Conservation (phyloP, 208 protist species). For the Acanthamoeba rhysodes region DNA sequence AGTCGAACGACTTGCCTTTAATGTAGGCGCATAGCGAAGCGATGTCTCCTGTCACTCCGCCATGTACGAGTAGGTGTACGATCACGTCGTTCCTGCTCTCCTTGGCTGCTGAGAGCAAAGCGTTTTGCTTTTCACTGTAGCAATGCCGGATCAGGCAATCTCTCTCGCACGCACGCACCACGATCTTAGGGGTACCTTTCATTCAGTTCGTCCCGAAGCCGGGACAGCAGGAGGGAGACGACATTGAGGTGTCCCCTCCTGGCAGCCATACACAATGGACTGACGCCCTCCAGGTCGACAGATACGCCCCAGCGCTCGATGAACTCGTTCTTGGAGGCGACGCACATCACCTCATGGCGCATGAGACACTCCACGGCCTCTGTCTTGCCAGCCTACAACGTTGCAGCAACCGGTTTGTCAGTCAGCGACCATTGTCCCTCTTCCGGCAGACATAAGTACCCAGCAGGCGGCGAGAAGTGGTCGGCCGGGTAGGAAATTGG, state of each 20-base stretch:
- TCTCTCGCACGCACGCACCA: not conserved
- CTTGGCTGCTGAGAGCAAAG: not conserved
- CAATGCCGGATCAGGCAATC: not conserved
- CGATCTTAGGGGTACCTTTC: not conserved
- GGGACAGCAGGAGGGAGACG: not conserved
- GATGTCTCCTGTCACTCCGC: not conserved
- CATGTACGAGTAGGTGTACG: not conserved
- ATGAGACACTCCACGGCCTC: not conserved
- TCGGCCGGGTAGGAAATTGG: not conserved
- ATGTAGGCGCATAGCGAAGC: not conserved
- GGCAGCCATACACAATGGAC: not conserved
- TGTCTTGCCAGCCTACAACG: not conserved
- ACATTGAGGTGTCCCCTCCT: not conserved
- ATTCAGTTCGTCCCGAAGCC: not conserved
- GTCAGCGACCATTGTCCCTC: no score
- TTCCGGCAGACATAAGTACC: not conserved
- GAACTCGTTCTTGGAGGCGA: slow-evolving; percentile 27
- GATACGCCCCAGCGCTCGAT: not conserved
- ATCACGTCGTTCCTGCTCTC: not conserved
- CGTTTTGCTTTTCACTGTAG: slow-evolving; percentile 7
- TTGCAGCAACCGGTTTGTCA: no score
- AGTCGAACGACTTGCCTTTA: not conserved
- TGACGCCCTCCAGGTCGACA: not conserved
- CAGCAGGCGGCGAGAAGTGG: slow-evolving; percentile 2
- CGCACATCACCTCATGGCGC: slow-evolving; percentile 6